Percentiles rank a stretch among this genome's conserved stretches.
Evolutionary conservation across 2,329 filamentous ascomycete species (phyloP).

Genomic region (Gaeumannomyces sp.): DNA sequence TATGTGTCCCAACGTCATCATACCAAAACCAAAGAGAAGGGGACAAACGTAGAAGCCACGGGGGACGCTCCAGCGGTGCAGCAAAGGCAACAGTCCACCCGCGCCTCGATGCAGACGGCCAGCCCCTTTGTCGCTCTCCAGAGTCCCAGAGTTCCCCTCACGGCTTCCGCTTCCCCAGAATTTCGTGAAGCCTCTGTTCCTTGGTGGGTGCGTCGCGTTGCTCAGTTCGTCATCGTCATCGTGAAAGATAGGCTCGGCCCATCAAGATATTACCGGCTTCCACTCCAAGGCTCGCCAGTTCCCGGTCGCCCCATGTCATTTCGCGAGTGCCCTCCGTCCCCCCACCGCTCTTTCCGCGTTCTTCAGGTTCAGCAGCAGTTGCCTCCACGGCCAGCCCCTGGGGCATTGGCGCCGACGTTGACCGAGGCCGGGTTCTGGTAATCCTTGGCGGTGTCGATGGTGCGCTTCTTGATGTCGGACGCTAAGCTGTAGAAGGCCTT

Average conservation of each 20-base stretch:
- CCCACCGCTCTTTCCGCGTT: neutral
- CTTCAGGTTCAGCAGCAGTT: slow-evolving; percentile 65
- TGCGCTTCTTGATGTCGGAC: slow-evolving; percentile 94
- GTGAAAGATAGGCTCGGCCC: neutral
- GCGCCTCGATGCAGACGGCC: neutral
- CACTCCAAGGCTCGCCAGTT: neutral
- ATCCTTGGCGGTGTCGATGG: slow-evolving; percentile 84
- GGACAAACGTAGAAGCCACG: neutral
- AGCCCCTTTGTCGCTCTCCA: neutral
- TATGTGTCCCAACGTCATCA: slow-evolving; percentile 8
- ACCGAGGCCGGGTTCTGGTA: slow-evolving; percentile 60
- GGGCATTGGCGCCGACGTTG: slow-evolving; percentile 52
- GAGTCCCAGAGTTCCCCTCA: neutral
- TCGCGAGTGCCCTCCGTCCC: neutral
- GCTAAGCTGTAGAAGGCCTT: slow-evolving; percentile 96
- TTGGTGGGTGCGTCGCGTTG: neutral
- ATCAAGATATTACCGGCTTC: neutral
- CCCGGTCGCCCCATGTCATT: no score
- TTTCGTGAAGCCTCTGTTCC: neutral
- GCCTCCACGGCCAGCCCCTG: slow-evolving; percentile 48
- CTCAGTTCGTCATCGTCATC: neutral
- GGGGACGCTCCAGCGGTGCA: no score
- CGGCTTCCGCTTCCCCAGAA: neutral
- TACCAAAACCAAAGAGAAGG: neutral
- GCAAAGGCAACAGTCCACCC: no score